phyloP scores from a whole-genome alignment of 306 rosid genomes.

The Dryas drummondii region DNA sequence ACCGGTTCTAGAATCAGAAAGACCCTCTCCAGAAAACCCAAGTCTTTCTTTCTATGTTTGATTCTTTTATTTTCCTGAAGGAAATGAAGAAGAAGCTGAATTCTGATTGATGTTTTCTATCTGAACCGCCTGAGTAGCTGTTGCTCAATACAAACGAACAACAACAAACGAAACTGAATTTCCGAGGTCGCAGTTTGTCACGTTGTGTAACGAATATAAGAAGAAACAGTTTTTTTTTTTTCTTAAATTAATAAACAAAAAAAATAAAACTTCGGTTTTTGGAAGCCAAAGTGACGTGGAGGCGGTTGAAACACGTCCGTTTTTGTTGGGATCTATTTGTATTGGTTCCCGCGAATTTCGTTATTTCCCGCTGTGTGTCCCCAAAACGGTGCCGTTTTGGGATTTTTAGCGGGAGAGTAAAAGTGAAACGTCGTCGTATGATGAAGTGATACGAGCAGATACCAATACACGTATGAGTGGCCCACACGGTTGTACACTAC shows the following conservation, averaged over 20 bases:
- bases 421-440: too few relatives aligned
- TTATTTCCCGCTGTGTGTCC: neutral
- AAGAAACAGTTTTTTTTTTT: constrained; percentile 30
- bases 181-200: constrained; percentile 31
- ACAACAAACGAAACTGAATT: constrained; percentile 21
- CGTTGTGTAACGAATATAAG: constrained; percentile 12
- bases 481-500: too few relatives aligned
- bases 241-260: constrained; percentile 14
- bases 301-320: constrained; percentile 34
- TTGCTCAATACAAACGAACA: neutral
- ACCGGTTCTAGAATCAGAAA: neutral
- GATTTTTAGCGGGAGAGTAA: too few relatives aligned
- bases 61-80: too few relatives aligned
- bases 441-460: too few relatives aligned
- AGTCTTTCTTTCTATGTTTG: too few relatives aligned
- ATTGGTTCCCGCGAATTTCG: constrained; percentile 35
- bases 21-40: too few relatives aligned
- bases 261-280: neutral
- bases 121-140: neutral
- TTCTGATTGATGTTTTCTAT: neutral
- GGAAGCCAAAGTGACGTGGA: neutral
- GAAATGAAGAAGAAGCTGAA: too few relatives aligned
- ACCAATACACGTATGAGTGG: too few relatives aligned
- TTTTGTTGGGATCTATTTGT: constrained; percentile 19
- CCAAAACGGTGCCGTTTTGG: too few relatives aligned